phyloP scores from a whole-genome alignment of 2,329 filamentous ascomycete genomes.

The Incumbomyces lentus region DNA sequence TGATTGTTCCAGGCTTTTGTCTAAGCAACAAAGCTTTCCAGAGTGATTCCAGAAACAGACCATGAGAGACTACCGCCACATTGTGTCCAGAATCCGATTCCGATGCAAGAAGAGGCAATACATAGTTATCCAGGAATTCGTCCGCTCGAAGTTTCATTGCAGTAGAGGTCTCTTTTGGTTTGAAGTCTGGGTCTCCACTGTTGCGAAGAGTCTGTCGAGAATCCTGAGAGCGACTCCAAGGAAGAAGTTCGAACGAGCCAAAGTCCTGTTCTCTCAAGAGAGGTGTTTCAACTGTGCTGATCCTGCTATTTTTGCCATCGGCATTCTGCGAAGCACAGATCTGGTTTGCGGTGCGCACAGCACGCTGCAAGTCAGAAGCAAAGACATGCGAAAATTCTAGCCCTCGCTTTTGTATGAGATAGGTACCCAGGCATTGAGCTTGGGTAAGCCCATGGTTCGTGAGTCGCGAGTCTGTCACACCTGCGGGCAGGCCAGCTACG shows the following conservation, averaged over 20 bases:
- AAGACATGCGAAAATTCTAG: slow-evolving; percentile 62
- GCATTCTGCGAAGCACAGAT: slow-evolving; percentile 47
- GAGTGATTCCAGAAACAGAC: slow-evolving; percentile 64
- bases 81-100: slow-evolving; percentile 23
- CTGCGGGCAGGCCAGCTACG: slow-evolving; percentile 56
- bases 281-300: slow-evolving; percentile 9
- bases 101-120: slow-evolving; percentile 47
- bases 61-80: slow-evolving; percentile 68
- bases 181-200: slow-evolving; percentile 33
- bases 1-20: slow-evolving; percentile 40
- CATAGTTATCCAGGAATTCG: slow-evolving; percentile 53
- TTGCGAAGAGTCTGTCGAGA: slow-evolving; percentile 1
- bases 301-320: background rate
- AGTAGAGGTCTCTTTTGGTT: slow-evolving; percentile 56
- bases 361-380: slow-evolving; percentile 67
- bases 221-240: slow-evolving; percentile 17
- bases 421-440: slow-evolving; percentile 56
- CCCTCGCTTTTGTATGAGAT: slow-evolving; percentile 51
- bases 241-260: slow-evolving; percentile 30
- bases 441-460: slow-evolving; percentile 76
- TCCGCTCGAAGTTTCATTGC: slow-evolving; percentile 56
- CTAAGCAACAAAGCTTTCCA: slow-evolving; percentile 52
- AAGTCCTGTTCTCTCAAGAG: slow-evolving; percentile 32
- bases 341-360: slow-evolving; percentile 59
- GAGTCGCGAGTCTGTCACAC: slow-evolving; percentile 66